Base-by-base conservation (phyloP, 306 rosid species). In the Purshia tridentata region DNA sequence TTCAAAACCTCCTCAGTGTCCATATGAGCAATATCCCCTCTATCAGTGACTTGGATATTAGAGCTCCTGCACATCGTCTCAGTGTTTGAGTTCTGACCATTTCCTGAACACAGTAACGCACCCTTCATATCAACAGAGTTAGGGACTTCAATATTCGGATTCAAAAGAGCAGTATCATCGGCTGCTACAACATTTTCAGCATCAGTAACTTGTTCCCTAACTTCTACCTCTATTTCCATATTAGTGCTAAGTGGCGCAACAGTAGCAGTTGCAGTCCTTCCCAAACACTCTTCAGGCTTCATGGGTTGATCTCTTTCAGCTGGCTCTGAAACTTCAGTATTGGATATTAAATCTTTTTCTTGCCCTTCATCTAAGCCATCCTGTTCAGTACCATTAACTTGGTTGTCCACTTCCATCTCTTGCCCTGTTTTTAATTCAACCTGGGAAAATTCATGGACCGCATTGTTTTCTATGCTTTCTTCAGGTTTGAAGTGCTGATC, bases 1-100 rank as follows among this genome's bases (percentile, higher is more conserved):
- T 85, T 72, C 40, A 65, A 44, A 65, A 80, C 80, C 68, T 73
- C 77, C 29, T 64, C 86, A 62, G 73, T 72, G 79, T 72, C 75
- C 80, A 65, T 47, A 0, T 23, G 52, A 46, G 78, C 75, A 75
- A 59, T 40, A 39, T 61, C 40, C 59, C 58, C 78, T 63, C 35
- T 23, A 45, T 70, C 81, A 63, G 23, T 16, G 56, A 41, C 50
- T 65, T 70, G 79, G 9, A 45, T 51, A 42, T 81, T 73, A 58
- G 63, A 58, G 70, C 56, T 39, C 37, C 40, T 37, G 35, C 45
- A 55, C 2, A 35, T 5, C n/a, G 67, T 59, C 60, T 68, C 64
- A 3, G 50, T 16, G 13, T 13, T 66, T 54, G 78, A 40, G 49
- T 62, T 62, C 67, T 40, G 67, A 62, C 22, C 67, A 62, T 40